A percentile compares a stretch with the other conserved stretches of the same genome.
phyloP scores from a whole-genome alignment of 257 asterid species.

The Voacanga thouarsii region DNA sequence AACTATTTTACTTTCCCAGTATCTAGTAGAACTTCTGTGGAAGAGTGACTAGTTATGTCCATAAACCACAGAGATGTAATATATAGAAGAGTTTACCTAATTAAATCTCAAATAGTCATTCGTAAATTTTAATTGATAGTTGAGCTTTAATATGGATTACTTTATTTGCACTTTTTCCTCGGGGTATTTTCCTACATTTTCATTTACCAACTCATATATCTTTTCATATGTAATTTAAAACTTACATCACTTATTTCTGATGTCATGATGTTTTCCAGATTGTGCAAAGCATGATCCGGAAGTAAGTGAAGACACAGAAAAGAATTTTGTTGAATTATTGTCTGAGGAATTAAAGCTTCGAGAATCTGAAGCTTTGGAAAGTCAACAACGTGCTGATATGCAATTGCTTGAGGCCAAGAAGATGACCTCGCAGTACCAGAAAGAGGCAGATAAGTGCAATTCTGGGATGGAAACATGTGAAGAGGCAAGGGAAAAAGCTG shows the following conservation, averaged over 20 bases:
- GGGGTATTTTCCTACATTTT: background rate
- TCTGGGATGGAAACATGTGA: slow-evolving; percentile 98
- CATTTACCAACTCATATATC: background rate
- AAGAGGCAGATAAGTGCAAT: slow-evolving; percentile 96
- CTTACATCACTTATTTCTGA: background rate
- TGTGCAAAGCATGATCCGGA: slow-evolving; percentile 89
- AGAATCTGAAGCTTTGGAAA: slow-evolving; percentile 77
- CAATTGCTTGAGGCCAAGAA: slow-evolving; percentile 90
- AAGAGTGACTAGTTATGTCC: background rate
- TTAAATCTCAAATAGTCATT: background rate
- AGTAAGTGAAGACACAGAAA: slow-evolving; percentile 77
- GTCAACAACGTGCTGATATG: slow-evolving; percentile 80
- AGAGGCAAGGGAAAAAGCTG: slow-evolving; percentile 92
- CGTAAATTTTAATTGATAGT: background rate
- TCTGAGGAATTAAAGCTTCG: slow-evolving; percentile 77
- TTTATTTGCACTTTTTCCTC: background rate
- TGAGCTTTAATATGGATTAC: background rate
- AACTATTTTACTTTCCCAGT: background rate
- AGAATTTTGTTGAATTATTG: slow-evolving; percentile 74
- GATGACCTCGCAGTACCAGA: slow-evolving; percentile 88
- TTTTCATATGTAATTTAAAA: background rate
- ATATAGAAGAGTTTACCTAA: background rate
- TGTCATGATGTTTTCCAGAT: slow-evolving; percentile 41
- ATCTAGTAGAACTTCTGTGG: background rate
- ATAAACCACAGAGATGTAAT: background rate